Conservation (phyloP, 306 rosid species). For the Castanopsis chinensis region DNA sequence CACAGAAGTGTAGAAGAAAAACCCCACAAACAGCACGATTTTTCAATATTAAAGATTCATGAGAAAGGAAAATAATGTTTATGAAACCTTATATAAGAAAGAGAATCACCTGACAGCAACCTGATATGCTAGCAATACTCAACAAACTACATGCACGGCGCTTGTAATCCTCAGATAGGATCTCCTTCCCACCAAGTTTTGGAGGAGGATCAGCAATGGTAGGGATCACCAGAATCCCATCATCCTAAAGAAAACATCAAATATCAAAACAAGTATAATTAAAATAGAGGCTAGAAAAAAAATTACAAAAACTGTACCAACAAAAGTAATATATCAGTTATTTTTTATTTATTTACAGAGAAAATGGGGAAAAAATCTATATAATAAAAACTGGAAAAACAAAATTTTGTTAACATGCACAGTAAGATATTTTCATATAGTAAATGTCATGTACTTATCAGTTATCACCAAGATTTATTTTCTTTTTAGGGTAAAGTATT, state of each 20-base stretch:
- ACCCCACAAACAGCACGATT: not conserved
- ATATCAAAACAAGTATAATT: not conserved
- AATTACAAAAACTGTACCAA: not conserved
- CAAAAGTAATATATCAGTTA: not conserved
- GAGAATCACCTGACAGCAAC: conserved; percentile 85
- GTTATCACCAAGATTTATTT: not conserved
- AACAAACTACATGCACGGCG: conserved; percentile 61
- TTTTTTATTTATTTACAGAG: not conserved
- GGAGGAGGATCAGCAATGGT: conserved; percentile 90
- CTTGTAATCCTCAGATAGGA: conserved; percentile 65
- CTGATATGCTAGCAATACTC: conserved; percentile 94
- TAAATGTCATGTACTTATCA: not conserved
- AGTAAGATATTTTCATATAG: not conserved
- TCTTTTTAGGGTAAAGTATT: not conserved
- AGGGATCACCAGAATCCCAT: conserved; percentile 91
- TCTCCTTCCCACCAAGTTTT: conserved; percentile 82
- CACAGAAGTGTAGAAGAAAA: not conserved
- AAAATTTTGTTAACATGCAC: not conserved
- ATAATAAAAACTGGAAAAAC: too few species aligned
- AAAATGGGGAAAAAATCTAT: not conserved
- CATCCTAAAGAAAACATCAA: conserved; percentile 56
- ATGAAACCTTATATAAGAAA: not conserved
- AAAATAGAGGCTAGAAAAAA: not conserved
- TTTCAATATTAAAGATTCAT: not conserved
- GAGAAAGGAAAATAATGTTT: not conserved